Evolutionary conservation across 345 rosid genomes (phyloP), one percentile per base, ranked within the genome.

Genomic region (Euphorbia peplus): DNA sequence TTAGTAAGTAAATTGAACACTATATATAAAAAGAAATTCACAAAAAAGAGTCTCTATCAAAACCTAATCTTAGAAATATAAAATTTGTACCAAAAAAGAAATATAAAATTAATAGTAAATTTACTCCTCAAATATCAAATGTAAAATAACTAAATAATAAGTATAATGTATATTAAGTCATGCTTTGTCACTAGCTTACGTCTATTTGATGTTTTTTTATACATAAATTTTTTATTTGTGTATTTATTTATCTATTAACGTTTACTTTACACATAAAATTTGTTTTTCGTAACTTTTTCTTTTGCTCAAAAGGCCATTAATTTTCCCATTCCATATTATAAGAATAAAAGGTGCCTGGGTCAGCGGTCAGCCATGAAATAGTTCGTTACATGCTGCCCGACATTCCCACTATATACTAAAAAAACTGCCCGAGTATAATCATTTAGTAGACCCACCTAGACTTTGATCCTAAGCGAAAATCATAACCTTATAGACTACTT

Each of bases 401-500:
- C 67, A 48, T 39, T 19, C 67, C 77, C 83, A 80, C 84, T 68
- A 60, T 68, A 67, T 67, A 37, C 50, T 16, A 26, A 64, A 8
- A 73, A 66, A 41, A 29, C 72, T 69, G 83, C 78, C 85, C 86
- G 73, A 55, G 37, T 66, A 67, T 77, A 77, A 88, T 86, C 83
- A 84, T 86, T 53, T 77, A 60, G 76, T 44, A 78, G 76, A 24
- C 85, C 95, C 84, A 74, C 70, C 39, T 15, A 82, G 87, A 79
- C 95, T 86, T 86, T 79, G 75, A 73, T 78, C 82, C 68, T 39
- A 88, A 83, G 89, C 85, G 81, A 82, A 74, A 82, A 86, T 88
- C 88, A 86, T 86, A 66, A 82, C 59, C 54, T 81, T 69, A 1
- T 67, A 13, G 86, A 77, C 84, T 74, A 73, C 15, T 32, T 47